Base-by-base conservation (phyloP, 495 filamentous ascomycete species). In the Aspergillus cavernicola region DNA sequence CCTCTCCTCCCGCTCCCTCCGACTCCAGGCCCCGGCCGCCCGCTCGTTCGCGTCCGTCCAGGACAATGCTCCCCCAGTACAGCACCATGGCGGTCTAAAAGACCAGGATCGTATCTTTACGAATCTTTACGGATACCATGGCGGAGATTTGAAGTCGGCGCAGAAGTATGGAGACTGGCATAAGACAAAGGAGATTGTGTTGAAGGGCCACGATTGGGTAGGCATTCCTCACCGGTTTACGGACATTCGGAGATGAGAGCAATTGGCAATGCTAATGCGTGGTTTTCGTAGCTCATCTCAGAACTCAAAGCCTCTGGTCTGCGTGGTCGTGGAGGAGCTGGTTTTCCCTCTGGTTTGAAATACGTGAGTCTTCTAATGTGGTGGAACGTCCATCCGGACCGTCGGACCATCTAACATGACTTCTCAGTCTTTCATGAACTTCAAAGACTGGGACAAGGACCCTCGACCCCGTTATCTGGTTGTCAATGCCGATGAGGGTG, bases 81-180 rank as follows among this genome's bases (percentile, higher is more conserved):
- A 77, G 55, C 75, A 80, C 53, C 88, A 90, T 74, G 91, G 93
- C 63, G 89, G 89, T 44, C 79, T 98, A 48, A 83, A 81, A 67
- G 93, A 98, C 70, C 90, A 97, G 76, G 93, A 98, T 66, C 83
- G 93, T 59, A 98, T 98, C 76, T 98, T 98, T 75, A 91, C 92
- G 73, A 98, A 98, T 74, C 84, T 98, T 18, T 98, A 97, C 75
- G 84, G 87, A 55, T 90, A 93, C 62, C 91, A 88, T 80, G 89
- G 89, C 24, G 78, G 88, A 38, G 92, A 97, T 75, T 73, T 98
- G 50, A 90, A 92, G 79, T 85, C 80, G 55, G 90, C 93, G n/a
- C 90, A 87, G 89, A 96, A 95, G 76, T 95, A 92, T 79, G 93
- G 93, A 61, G 95, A 98, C 71, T 98, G 93, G 93, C 81, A 98